phyloP scores from a whole-genome alignment of 2,329 filamentous ascomycete species.

The Xylariaceae sp. region DNA sequence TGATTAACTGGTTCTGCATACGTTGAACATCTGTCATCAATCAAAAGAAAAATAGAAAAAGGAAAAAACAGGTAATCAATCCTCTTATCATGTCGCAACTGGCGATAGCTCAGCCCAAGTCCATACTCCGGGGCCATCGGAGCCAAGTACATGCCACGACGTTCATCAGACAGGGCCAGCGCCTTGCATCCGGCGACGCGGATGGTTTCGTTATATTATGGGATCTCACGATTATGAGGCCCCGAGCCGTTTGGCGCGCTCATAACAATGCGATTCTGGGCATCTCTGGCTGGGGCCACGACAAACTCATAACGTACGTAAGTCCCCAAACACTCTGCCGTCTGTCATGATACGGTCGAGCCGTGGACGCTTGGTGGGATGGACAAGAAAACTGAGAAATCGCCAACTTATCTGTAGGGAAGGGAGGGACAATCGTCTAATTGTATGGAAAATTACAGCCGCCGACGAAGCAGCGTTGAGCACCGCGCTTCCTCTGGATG shows the following conservation, averaged over 20 bases:
- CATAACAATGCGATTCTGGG: constrained; percentile 75
- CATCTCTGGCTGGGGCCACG: constrained; percentile 63
- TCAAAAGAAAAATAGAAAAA: background rate
- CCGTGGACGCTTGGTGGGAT: background rate
- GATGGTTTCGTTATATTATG: constrained; percentile 86
- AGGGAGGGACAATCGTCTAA: constrained; percentile 80
- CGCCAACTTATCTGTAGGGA: constrained; percentile 52
- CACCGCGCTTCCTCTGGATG: constrained; percentile 65
- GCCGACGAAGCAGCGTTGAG: constrained; percentile 61
- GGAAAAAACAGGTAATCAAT: background rate
- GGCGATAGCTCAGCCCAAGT: constrained; percentile 41
- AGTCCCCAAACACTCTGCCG: constrained; percentile 1
- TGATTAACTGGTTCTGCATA: background rate
- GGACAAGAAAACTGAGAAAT: constrained; percentile 2
- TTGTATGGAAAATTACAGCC: constrained; percentile 70
- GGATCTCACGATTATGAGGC: constrained; percentile 75
- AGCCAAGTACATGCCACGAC: constrained; percentile 71
- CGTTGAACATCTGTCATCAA: background rate
- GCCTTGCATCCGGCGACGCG: constrained; percentile 80
- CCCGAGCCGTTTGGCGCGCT: constrained; percentile 79
- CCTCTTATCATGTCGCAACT: constrained; percentile 23
- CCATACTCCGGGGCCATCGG: constrained; percentile 78
- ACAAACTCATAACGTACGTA: constrained; percentile 76
- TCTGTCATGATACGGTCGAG: no score
- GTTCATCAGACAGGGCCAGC: constrained; percentile 68